phyloP scores from a whole-genome alignment of 2,329 filamentous ascomycete species.

The Ilyonectria destructans region DNA sequence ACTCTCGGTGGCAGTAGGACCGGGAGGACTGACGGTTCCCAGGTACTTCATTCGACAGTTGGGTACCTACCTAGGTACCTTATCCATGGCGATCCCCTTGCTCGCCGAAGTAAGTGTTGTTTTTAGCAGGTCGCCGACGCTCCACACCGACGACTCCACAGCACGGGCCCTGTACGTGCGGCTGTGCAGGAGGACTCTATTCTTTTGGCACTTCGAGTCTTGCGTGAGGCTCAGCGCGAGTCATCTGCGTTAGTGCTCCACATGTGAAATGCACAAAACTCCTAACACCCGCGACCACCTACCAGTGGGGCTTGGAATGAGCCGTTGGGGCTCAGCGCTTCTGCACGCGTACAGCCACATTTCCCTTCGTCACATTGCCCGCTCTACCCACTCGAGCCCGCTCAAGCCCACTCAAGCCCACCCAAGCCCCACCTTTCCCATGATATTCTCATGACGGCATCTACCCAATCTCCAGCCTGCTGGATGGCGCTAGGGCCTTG shows the following conservation, averaged over 20 bases:
- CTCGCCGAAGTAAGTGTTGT: constrained; percentile 28
- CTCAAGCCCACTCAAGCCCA: constrained; percentile 11
- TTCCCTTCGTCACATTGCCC: constrained; percentile 11
- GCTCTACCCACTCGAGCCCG: constrained; percentile 10
- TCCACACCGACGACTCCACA: constrained; percentile 14
- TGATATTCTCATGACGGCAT: constrained; percentile 24
- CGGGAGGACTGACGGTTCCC: constrained; percentile 17
- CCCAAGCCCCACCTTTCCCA: background rate
- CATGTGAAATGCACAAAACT: background rate
- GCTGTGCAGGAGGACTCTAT: constrained; percentile 25
- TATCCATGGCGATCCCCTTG: constrained; percentile 22
- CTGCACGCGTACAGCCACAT: constrained; percentile 28
- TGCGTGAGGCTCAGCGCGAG: constrained; percentile 20
- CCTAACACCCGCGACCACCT: constrained; percentile 9
- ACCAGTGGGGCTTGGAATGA: constrained; percentile 12
- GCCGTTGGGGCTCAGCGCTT: constrained; percentile 29
- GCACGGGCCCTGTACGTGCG: constrained; percentile 20
- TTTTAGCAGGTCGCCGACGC: constrained; percentile 29
- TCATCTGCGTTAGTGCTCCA: constrained; percentile 1
- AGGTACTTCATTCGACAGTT: background rate
- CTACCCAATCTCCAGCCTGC: constrained; percentile 12
- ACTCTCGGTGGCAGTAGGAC: constrained; percentile 10
- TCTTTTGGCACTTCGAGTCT: constrained; percentile 2
- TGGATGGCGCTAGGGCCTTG: constrained; percentile 21
- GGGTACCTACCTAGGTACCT: no score